A percentile compares a stretch with the other conserved stretches of the same genome.
Evolutionary conservation across 2,329 filamentous ascomycete genomes (phyloP).

Genomic region (Rutstroemia sp.): DNA sequence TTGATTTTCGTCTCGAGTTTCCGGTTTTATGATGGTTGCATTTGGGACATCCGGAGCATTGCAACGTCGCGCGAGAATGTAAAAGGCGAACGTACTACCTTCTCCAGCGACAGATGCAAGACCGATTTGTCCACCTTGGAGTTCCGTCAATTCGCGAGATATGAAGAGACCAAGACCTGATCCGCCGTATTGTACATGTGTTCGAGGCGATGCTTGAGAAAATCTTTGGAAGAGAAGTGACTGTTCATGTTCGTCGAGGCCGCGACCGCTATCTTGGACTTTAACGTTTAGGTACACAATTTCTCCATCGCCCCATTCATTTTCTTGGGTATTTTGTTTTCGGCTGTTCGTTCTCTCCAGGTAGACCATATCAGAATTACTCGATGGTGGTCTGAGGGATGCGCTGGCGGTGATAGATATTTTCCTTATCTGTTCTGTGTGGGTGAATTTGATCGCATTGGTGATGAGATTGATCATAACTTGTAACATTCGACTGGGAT

Average conservation of each 20-base stretch:
- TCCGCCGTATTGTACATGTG: conserved; percentile 72
- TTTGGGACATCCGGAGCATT: not conserved
- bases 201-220: conserved; percentile 62
- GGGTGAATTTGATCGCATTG: conserved; percentile 78
- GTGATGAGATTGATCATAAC: conserved; percentile 75
- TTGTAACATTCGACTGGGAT: conserved; percentile 69
- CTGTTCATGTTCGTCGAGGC: conserved; percentile 63
- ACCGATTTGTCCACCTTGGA: conserved; percentile 75
- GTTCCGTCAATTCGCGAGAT: conserved; percentile 67
- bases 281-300: conserved; percentile 65
- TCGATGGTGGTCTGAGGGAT: conserved; percentile 11
- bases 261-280: conserved; percentile 71
- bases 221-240: conserved; percentile 72
- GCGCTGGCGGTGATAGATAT: conserved; percentile 36
- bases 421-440: conserved; percentile 49
- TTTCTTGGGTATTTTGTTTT: conserved; percentile 19
- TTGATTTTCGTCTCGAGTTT: not conserved
- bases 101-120: conserved; percentile 60
- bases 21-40: not conserved
- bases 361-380: not conserved
- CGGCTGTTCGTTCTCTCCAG: conserved; percentile 27
- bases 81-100: conserved; percentile 72
- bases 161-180: conserved; percentile 76
- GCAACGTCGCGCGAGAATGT: conserved; percentile 38
- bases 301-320: conserved; percentile 61